These are phyloP conservation scores for Plectosphaerella plurivora DNA, from an alignment of 2,329 filamentous ascomycete species.

Conservation along the genomic window DNA sequence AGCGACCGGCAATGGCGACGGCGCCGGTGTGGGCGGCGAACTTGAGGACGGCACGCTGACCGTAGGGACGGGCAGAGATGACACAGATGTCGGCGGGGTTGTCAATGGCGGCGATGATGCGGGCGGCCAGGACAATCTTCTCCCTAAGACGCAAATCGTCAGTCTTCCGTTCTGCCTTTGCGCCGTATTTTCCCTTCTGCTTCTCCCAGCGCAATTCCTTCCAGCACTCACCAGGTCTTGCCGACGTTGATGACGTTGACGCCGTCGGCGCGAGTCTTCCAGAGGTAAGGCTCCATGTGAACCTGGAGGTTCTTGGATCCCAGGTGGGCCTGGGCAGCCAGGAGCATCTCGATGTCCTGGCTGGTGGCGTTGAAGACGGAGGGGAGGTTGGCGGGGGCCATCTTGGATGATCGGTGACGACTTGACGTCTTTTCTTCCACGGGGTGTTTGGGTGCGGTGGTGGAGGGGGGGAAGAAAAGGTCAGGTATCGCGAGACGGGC, in stretches of 20 bases:
- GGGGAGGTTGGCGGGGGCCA: slow-evolving; percentile 94
- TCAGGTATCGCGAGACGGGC: not conserved
- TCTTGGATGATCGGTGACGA: slow-evolving; percentile 56
- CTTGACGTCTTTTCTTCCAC: slow-evolving; percentile 22
- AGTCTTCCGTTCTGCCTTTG: not conserved
- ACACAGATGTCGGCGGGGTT: slow-evolving; percentile 99
- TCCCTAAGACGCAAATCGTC: slow-evolving; percentile 59
- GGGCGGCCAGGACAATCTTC: slow-evolving; percentile 98
- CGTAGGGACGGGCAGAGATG: slow-evolving; percentile 99
- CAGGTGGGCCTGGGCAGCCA: slow-evolving; percentile 93
- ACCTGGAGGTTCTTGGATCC: slow-evolving; percentile 99
- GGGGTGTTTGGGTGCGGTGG: slow-evolving; percentile 21
- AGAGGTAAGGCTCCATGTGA: slow-evolving; percentile 99
- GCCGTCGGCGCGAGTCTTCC: slow-evolving; percentile 98
- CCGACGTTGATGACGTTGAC: slow-evolving; percentile 99
- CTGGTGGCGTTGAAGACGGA: slow-evolving; percentile 93
- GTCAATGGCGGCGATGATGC: slow-evolving; percentile 98
- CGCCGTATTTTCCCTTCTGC: not conserved
- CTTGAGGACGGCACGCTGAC: slow-evolving; percentile 99
- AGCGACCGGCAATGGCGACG: slow-evolving; percentile 96
- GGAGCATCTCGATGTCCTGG: slow-evolving; percentile 99
- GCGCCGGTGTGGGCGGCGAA: slow-evolving; percentile 98
- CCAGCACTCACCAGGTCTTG: slow-evolving; percentile 89
- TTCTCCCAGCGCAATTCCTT: not conserved
- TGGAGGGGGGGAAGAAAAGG: slow-evolving; percentile 19